Base-by-base conservation (phyloP, 768 basidiomycete genomes). In the Serendipita indica region DNA sequence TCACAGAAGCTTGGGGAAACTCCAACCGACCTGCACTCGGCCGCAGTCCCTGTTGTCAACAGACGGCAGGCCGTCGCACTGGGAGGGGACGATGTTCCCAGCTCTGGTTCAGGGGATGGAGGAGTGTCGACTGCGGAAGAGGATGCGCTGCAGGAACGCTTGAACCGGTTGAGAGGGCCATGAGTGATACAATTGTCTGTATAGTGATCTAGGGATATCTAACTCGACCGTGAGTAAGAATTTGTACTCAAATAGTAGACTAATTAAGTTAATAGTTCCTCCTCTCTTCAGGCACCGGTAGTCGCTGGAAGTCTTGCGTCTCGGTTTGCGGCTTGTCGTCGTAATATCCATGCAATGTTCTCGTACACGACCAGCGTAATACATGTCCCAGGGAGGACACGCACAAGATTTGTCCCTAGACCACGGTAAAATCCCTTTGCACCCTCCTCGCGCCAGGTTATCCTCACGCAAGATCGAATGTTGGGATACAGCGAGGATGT, bases 341-440 rank as follows among this genome's bases (percentile, higher is more conserved):
- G 75, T 39, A 91, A 69, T 27, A 89, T 66, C 88, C 88, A 91
- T 0, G 89, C 88, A 58, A 91, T 68, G 63, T 91, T 91, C 68
- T 91, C 96, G 68, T 98, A 99, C 18, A 97, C 92, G 35, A 98
- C 94, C 64, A 98, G 96, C 3, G 94, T 98, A 45, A 97, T 87
- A 68, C 94, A 97, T 2, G 94, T 98, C 28, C 94, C 96, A 0
- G 96, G 96, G 14, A 98, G 77, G 52, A 99, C 93, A 13, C 96
- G 81, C 12, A 99, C 82, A 25, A 96, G 78, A 67, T 97, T 98
- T 27, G 90, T 93, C 1, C 84, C 93, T 5, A 99, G 77, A 1
- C 96, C 96, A 52, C 93, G 86, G 71, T 97, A 99, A 69, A 98
- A 98, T 1, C 90, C 94, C 46, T 74, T 72, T 14, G 84, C 39